Evolutionary conservation across 208 protist species (phyloP).

Genomic region (Naegleria fowleri): DNA sequence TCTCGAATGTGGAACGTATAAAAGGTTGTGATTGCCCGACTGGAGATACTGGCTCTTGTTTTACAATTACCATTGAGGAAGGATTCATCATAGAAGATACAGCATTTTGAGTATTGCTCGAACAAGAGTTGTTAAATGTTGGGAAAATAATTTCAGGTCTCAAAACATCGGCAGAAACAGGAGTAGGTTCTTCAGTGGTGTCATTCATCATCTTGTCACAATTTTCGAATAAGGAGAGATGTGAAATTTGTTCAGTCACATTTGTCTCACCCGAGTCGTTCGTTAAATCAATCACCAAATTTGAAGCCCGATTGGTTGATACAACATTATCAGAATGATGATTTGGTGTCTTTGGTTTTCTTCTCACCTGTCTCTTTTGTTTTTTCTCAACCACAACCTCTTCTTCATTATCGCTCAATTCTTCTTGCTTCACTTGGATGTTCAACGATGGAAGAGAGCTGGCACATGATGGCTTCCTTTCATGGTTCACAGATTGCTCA

Average conservation of each 20-base stretch:
- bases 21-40: too few relatives aligned
- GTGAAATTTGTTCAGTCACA: neutral
- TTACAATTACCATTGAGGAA: too few relatives aligned
- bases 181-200: too few relatives aligned
- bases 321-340: neutral
- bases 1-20: neutral
- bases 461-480: neutral
- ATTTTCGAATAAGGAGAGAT: neutral
- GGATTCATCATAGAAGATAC: too few relatives aligned
- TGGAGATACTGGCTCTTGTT: too few relatives aligned
- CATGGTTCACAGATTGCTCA: neutral
- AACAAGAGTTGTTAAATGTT: too few relatives aligned
- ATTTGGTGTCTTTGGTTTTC: neutral
- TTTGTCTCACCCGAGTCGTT: neutral
- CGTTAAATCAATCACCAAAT: too few relatives aligned
- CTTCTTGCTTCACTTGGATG: neutral
- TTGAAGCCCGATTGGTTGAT: neutral
- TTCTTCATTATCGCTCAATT: neutral
- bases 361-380: neutral
- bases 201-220: too few relatives aligned
- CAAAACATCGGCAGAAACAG: too few relatives aligned
- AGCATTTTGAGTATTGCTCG: too few relatives aligned
- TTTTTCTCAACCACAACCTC: neutral
- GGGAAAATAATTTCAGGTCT: too few relatives aligned
- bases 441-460: neutral